Base-by-base conservation (phyloP, 2,329 filamentous ascomycete genomes). In the Alternaria dauci region DNA sequence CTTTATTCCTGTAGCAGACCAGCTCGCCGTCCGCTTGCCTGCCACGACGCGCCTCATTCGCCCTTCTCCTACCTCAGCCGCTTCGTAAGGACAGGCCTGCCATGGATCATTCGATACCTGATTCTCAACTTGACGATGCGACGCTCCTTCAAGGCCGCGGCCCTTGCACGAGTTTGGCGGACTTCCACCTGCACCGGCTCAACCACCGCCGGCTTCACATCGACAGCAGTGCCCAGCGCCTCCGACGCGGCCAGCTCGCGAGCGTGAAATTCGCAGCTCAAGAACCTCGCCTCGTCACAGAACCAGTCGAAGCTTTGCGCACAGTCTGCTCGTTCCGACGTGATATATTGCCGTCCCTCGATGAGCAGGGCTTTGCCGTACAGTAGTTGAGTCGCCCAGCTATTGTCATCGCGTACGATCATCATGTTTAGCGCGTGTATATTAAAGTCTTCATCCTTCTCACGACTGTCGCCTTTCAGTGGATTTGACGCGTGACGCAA, bases 271-370 rank as follows among this genome's bases (percentile, higher is more conserved):
- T 66, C 63, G 16, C 23, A 58, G 3, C 53, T 44, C 18, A 62
- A 43, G 14, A 59, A 64, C 1, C 9, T 30, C n/a, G 38, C 63
- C 38, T 66, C 63, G 14, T 66, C 62, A 47, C 59, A 60, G 38
- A 66, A 62, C 56, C 56, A 66, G 0, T 48, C 23, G 43, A 66
- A 66, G 23, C 62, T 65, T 18, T 32, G 54, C 2, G 43, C 9
- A 16, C 59, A 61, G 5, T 52, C 48, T 1, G 23, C n/a, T 8
- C 65, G 52, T 25, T 50, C 23, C 4, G 23, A 32, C 0, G 41
- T 44, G 2, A 34, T 36, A 5, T 42, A 26, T 11, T 65, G 50
- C 18, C 62, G 53, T 20, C 58, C 62, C 26, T 66, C 64, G 11
- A 66, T 50, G 9, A 66, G 47, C 14, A 48, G 16, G 8, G 18